These are phyloP conservation scores for Dioscorea alata DNA, from an alignment of 106 monocot genomes.

Conservation along the genomic window DNA sequence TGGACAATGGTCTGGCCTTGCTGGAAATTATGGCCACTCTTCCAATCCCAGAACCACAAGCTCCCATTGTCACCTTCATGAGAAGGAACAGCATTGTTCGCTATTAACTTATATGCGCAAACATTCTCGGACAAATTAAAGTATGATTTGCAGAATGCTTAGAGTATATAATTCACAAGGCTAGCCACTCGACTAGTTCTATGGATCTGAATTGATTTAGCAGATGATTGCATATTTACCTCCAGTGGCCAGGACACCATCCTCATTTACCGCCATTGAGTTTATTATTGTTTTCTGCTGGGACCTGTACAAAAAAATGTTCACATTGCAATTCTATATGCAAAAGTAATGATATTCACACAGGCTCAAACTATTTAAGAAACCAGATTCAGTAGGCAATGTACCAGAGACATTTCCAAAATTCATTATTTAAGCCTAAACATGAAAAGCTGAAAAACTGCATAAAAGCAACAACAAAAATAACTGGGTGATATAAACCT, in stretches of 20 bases:
- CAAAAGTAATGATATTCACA: too few relatives aligned
- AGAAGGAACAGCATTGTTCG: background rate
- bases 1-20: conserved; percentile 96
- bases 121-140: too few relatives aligned
- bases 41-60: conserved; percentile 99
- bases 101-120: too few relatives aligned
- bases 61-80: conserved; percentile 94
- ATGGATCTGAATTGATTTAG: background rate
- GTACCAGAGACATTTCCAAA: too few relatives aligned
- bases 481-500: too few relatives aligned
- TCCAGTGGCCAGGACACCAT: conserved; percentile 93
- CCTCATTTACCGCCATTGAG: conserved; percentile 92
- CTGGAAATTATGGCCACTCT: conserved; percentile 91
- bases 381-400: too few relatives aligned
- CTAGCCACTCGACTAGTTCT: background rate
- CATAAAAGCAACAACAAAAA: too few relatives aligned
- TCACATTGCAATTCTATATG: background rate
- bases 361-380: too few relatives aligned
- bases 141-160: background rate
- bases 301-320: conserved; percentile 44
- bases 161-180: background rate
- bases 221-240: conserved; percentile 27
- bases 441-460: too few relatives aligned
- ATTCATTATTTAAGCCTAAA: too few relatives aligned
- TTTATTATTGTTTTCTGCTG: conserved; percentile 99